Percentiles rank a stretch among this genome's conserved stretches.
phyloP scores from a whole-genome alignment of 2,329 filamentous ascomycete species.

The Penicillium sp. region DNA sequence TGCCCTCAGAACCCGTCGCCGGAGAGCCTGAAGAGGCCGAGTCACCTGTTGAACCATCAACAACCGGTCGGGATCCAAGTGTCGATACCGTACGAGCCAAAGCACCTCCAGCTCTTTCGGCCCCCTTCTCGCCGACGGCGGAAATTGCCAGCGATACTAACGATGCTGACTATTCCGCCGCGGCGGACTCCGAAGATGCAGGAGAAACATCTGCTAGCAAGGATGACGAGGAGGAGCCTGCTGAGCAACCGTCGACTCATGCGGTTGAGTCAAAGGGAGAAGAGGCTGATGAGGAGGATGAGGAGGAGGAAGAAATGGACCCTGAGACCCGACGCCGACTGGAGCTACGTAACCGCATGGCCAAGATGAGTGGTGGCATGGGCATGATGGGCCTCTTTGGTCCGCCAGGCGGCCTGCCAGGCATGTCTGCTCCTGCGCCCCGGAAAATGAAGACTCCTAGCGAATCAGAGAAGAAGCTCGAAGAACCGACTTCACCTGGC shows the following conservation, averaged over 20 bases:
- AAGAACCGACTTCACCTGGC: slow-evolving; percentile 30
- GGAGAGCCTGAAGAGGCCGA: slow-evolving; percentile 23
- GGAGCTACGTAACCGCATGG: slow-evolving; percentile 91
- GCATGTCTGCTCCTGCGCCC: slow-evolving; percentile 49
- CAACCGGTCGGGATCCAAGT: slow-evolving; percentile 37
- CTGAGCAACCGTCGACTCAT: slow-evolving; percentile 17
- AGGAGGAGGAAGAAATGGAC: slow-evolving; percentile 81
- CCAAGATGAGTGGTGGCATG: slow-evolving; percentile 97
- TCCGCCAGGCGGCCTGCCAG: slow-evolving; percentile 63
- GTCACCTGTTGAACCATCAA: slow-evolving; percentile 30
- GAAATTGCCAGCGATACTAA: slow-evolving; percentile 62
- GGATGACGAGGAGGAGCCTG: slow-evolving; percentile 70
- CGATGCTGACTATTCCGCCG: slow-evolving; percentile 64
- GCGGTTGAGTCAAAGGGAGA: slow-evolving; percentile 44
- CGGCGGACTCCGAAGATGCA: slow-evolving; percentile 62
- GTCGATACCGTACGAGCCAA: slow-evolving; percentile 33
- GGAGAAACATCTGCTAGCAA: slow-evolving; percentile 64
- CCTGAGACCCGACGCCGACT: slow-evolving; percentile 81
- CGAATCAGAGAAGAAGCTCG: slow-evolving; percentile 35
- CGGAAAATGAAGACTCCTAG: slow-evolving; percentile 51
- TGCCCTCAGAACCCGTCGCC: slow-evolving; percentile 29
- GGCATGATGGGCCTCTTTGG: slow-evolving; percentile 95
- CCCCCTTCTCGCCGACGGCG: slow-evolving; percentile 43
- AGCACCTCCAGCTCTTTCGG: slow-evolving; percentile 37
- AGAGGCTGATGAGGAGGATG: slow-evolving; percentile 58